A percentile compares a stretch with the other conserved stretches of the same genome.
phyloP scores from a whole-genome alignment of 2,329 filamentous ascomycete genomes.

The Neocucurbitaria cava region DNA sequence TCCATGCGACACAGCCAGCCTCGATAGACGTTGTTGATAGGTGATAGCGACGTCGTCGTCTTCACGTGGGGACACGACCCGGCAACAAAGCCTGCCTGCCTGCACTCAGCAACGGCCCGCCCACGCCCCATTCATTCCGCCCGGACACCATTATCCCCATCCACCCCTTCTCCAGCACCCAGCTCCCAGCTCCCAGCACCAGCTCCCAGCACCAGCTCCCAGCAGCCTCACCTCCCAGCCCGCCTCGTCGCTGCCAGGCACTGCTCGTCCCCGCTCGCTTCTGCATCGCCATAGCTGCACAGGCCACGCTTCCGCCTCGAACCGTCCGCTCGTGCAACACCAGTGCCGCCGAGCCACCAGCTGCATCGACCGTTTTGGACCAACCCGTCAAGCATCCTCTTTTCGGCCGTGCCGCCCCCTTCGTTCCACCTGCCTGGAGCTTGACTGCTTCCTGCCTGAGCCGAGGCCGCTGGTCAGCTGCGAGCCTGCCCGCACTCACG shows the following conservation, averaged over 20 bases:
- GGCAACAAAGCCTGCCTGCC: not conserved
- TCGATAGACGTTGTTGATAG: slow-evolving; percentile 25
- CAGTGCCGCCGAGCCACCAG: slow-evolving; percentile 23
- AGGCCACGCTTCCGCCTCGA: slow-evolving; percentile 26
- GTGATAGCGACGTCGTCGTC: slow-evolving; percentile 11
- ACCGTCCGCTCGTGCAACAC: slow-evolving; percentile 26
- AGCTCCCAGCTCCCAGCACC: not conserved
- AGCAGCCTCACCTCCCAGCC: not conserved
- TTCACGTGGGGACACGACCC: not conserved
- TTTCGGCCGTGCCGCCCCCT: slow-evolving; percentile 21
- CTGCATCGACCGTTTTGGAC: slow-evolving; percentile 25
- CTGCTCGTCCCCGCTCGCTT: not conserved
- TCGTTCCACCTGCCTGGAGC: slow-evolving; percentile 17
- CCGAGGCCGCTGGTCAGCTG: slow-evolving; percentile 35
- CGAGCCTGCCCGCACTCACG: slow-evolving; percentile 17
- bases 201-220: not conserved
- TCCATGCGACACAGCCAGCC: slow-evolving; percentile 27
- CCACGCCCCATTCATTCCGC: not conserved
- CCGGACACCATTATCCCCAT: no score
- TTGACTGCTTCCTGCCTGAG: slow-evolving; percentile 15
- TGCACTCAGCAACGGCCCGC: not conserved
- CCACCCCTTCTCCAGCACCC: not conserved
- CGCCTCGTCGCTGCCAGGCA: not conserved
- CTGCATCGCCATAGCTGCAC: slow-evolving; percentile 30
- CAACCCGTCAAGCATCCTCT: slow-evolving; percentile 13